Evolutionary conservation across 2,329 filamentous ascomycete genomes (phyloP).

Genomic region (Phyllosticta paracitricarpa): DNA sequence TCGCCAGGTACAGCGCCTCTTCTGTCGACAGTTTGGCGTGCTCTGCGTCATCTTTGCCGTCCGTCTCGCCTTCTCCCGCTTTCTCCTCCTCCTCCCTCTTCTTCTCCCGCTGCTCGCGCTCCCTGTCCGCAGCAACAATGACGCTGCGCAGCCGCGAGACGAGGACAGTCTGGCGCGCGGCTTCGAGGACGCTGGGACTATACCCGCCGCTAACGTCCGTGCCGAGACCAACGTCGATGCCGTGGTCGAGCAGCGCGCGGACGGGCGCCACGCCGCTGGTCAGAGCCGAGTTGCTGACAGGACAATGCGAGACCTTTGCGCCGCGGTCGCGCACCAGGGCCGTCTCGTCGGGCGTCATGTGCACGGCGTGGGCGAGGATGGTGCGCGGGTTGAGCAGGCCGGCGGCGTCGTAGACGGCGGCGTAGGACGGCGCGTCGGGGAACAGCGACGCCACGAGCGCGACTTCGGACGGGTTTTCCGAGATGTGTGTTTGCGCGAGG

Average conservation of each 20-base stretch:
- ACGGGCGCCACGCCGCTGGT: conserved; percentile 71
- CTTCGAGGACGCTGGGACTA: conserved; percentile 68
- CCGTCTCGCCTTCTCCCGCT: background rate
- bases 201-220: conserved; percentile 90
- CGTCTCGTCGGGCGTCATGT: conserved; percentile 60
- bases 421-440: conserved; percentile 54
- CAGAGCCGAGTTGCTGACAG: conserved; percentile 73
- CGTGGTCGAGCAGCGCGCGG: conserved; percentile 60
- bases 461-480: conserved; percentile 70
- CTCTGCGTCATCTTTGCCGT: conserved; percentile 14
- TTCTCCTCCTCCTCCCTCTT: background rate
- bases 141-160: conserved; percentile 65
- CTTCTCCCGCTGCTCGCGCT: background rate
- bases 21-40: conserved; percentile 65
- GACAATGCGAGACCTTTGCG: conserved; percentile 73
- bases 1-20: conserved; percentile 79
- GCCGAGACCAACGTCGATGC: conserved; percentile 72
- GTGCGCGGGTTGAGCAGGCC: conserved; percentile 62
- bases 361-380: conserved; percentile 77
- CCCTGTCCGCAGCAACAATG: conserved; percentile 20
- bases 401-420: conserved; percentile 66
- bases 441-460: conserved; percentile 61
- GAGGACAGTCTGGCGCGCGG: conserved; percentile 70
- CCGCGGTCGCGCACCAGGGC: conserved; percentile 50
- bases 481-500: conserved; percentile 80